Percentiles rank a stretch among this genome's conserved stretches.
Conservation (phyloP, 352 stramenopile genomes). For the Chrysophaeum taylorii region DNA sequence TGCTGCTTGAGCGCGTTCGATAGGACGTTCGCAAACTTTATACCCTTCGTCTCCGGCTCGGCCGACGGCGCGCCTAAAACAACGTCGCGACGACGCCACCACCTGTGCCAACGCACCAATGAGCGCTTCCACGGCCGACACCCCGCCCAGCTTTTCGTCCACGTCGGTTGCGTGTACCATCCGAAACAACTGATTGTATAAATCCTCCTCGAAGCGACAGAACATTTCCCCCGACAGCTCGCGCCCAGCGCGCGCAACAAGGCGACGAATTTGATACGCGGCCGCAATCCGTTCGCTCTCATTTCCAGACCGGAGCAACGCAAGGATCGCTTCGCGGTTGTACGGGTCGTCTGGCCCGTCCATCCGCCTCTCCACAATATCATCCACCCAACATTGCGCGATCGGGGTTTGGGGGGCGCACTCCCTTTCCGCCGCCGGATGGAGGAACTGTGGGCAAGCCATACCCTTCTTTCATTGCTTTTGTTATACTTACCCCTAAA, state of each 20-base stretch:
- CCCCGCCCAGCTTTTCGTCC: constrained; percentile 33
- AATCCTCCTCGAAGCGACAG: constrained; percentile 31
- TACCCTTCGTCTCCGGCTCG: constrained; percentile 31
- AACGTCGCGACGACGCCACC: no score
- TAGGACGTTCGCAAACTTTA: constrained; percentile 32
- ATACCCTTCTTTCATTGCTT: no score
- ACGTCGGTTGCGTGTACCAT: constrained; percentile 20
- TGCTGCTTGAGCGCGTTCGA: constrained; percentile 21
- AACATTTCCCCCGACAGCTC: constrained; percentile 35
- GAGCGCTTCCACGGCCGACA: constrained; percentile 33
- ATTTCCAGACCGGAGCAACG: neutral
- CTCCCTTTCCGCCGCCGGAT: no score
- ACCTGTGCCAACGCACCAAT: no score
- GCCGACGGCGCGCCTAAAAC: constrained; percentile 31
- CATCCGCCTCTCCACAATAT: no score
- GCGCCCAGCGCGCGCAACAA: constrained; percentile 27
- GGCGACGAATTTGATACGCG: constrained; percentile 24
- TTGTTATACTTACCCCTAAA: no score
- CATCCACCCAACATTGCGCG: no score
- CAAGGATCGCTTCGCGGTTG: neutral
- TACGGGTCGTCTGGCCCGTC: no score
- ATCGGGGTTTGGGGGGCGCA: no score
- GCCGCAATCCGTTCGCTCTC: neutral
- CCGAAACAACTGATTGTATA: constrained; percentile 18
- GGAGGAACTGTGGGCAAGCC: no score